phyloP scores from a whole-genome alignment of 306 rosid species.

The Citrullus colocynthis region DNA sequence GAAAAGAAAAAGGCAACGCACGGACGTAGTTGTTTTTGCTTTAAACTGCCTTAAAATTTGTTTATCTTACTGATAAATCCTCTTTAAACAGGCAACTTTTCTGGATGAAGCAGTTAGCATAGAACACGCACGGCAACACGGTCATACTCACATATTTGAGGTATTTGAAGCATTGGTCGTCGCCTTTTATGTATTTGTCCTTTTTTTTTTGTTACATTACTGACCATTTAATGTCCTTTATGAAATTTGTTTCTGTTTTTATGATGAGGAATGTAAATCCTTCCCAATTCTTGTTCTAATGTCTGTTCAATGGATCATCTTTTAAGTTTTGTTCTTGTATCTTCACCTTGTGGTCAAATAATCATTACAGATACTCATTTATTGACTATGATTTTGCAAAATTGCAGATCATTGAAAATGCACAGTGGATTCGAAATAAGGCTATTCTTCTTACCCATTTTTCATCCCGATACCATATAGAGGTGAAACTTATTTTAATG shows the following conservation, averaged over 20 bases:
- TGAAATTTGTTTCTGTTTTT: not conserved
- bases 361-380: not conserved
- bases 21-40: not conserved
- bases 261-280: not conserved
- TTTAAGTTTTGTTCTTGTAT: not conserved
- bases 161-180: slow-evolving; percentile 23
- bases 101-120: slow-evolving; percentile 66
- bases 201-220: not conserved
- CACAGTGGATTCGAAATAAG: slow-evolving; percentile 89
- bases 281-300: not conserved
- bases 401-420: slow-evolving; percentile 63
- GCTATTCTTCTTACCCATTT: slow-evolving; percentile 82
- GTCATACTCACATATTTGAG: slow-evolving; percentile 82
- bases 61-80: slow-evolving; percentile 9
- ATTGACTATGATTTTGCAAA: not conserved
- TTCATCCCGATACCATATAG: slow-evolving; percentile 76
- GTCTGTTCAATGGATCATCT: not conserved
- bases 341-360: not conserved
- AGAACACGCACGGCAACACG: slow-evolving; percentile 77
- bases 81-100: slow-evolving; percentile 64
- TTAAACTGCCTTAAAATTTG: not conserved
- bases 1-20: no score
- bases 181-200: not conserved
- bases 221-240: not conserved
- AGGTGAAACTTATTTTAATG: slow-evolving; percentile 35